A percentile compares a stretch with the other conserved stretches of the same genome.
Conservation (phyloP, 805 yeast genomes). For the Kregervanrija delftensis region DNA sequence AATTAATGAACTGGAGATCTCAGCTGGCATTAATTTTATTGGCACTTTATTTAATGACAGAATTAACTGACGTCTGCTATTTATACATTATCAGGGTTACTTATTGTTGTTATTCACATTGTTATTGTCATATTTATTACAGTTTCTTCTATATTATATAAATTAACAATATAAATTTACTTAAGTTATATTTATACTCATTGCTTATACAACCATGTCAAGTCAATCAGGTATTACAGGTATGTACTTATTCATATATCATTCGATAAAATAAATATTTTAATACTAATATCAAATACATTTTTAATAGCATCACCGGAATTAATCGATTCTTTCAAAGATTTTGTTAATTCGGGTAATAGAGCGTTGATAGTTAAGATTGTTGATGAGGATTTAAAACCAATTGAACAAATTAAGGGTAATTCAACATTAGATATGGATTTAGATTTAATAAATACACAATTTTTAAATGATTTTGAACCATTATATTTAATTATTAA, state of each 20-base stretch:
- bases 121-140: not conserved
- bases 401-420: not conserved
- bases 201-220: conserved; percentile 37
- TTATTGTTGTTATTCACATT: too few species aligned
- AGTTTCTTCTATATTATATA: not conserved
- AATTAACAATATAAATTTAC: not conserved
- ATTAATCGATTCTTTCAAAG: conserved; percentile 39
- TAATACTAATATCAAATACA: conserved; percentile 3
- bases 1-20: too few species aligned
- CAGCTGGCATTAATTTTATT: too few species aligned
- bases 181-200: conserved; percentile 1
- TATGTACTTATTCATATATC: conserved; percentile 21
- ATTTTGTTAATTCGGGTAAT: conserved; percentile 27
- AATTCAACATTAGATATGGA: conserved; percentile 1
- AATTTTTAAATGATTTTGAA: conserved; percentile 26
- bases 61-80: too few species aligned
- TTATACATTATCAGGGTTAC: too few species aligned
- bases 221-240: conserved; percentile 56
- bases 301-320: conserved; percentile 32
- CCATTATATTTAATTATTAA: conserved; percentile 26
- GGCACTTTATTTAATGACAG: too few species aligned
- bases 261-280: conserved; percentile 14
- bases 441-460: conserved; percentile 1
- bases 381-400: conserved; percentile 11
- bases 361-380: conserved; percentile 26